Conservation (phyloP, 768 basidiomycete species). For the Lanmaoa pseudosensibilis region DNA sequence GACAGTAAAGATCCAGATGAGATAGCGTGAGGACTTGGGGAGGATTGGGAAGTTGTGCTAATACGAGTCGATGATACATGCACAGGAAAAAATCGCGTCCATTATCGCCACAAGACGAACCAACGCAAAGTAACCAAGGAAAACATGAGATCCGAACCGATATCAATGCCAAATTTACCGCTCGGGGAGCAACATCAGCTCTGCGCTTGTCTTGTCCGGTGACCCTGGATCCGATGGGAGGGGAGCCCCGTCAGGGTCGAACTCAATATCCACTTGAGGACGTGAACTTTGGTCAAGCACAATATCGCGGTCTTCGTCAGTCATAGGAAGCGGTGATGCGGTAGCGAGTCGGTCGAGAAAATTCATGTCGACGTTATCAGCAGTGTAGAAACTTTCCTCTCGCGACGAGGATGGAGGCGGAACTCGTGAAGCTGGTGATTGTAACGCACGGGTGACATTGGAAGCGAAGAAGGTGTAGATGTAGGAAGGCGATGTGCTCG, state of each 20-base stretch:
- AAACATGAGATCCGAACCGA: background rate
- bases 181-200: slow-evolving; percentile 45
- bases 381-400: slow-evolving; percentile 23
- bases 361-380: slow-evolving; percentile 33
- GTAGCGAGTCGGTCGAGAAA: slow-evolving; percentile 43
- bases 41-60: slow-evolving; percentile 1
- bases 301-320: slow-evolving; percentile 33
- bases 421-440: slow-evolving; percentile 5
- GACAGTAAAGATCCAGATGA: slow-evolving; percentile 17
- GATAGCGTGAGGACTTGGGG: slow-evolving; percentile 7
- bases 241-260: slow-evolving; percentile 48
- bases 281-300: slow-evolving; percentile 13
- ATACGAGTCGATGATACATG: slow-evolving; percentile 21
- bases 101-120: slow-evolving; percentile 16
- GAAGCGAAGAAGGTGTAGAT: slow-evolving; percentile 51
- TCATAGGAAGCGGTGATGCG: slow-evolving; percentile 38
- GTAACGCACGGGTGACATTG: slow-evolving; percentile 39
- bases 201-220: slow-evolving; percentile 42
- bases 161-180: slow-evolving; percentile 31
- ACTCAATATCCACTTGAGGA: slow-evolving; percentile 19
- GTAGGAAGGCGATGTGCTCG: slow-evolving; percentile 20
- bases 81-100: slow-evolving; percentile 21
- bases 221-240: slow-evolving; percentile 40
- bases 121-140: slow-evolving; percentile 2
- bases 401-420: background rate